Percentiles rank a stretch among this genome's conserved stretches.
These are phyloP conservation scores for Blastocladiella britannica DNA, from an alignment of 192 early-diverging fungal genomes.

Conservation along the genomic window DNA sequence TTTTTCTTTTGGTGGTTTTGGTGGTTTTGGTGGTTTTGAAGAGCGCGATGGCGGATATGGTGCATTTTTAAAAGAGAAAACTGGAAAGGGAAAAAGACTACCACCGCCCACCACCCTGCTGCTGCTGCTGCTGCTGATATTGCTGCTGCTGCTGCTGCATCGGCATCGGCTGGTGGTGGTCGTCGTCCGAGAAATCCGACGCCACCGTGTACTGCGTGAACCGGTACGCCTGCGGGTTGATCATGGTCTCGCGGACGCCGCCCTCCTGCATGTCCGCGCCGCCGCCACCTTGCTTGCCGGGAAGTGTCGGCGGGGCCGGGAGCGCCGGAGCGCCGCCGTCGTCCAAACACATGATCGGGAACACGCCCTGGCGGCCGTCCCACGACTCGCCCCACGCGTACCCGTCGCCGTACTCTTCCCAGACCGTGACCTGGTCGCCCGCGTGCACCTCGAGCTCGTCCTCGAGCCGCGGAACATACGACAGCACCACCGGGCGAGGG, in stretches of 20 bases:
- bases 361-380: neutral
- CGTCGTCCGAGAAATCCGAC: neutral
- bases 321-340: neutral
- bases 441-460: neutral
- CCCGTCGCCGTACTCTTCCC: neutral
- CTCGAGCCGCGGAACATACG: neutral
- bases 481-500: neutral
- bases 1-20: too few species aligned
- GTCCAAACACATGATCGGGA: neutral
- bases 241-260: neutral
- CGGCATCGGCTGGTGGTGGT: neutral
- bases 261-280: neutral
- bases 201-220: neutral
- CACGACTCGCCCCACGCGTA: neutral
- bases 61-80: too few species aligned
- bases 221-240: neutral
- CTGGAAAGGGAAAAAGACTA: too few species aligned
- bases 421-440: neutral
- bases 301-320: neutral
- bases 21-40: too few species aligned
- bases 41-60: too few species aligned
- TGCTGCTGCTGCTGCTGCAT: too few species aligned
- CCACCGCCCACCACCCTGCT: too few species aligned
- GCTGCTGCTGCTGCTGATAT: too few species aligned
- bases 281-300: neutral